phyloP scores from a whole-genome alignment of 495 filamentous ascomycete genomes.

The Aspergillus haitiensis region DNA sequence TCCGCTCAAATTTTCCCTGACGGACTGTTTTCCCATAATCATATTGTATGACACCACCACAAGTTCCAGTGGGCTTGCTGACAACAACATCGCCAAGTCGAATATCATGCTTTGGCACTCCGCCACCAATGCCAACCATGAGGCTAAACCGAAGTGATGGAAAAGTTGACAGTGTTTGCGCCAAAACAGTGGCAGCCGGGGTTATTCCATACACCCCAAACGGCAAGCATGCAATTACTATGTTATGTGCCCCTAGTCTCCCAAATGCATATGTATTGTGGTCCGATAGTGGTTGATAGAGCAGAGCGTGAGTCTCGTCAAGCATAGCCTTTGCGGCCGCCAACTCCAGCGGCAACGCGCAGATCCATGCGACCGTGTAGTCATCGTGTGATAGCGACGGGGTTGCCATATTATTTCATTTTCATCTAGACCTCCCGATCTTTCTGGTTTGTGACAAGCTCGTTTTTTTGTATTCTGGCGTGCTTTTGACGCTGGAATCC shows the following conservation, averaged over 20 bases:
- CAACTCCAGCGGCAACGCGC: conserved; percentile 43
- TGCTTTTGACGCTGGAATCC: too few species aligned
- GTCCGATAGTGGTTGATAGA: conserved; percentile 26
- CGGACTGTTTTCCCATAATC: neutral
- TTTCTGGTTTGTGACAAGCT: too few species aligned
- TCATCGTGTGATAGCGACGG: too few species aligned
- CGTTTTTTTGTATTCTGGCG: too few species aligned
- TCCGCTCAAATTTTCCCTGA: neutral
- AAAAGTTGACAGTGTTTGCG: conserved; percentile 44
- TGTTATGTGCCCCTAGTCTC: conserved; percentile 42
- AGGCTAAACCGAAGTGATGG: conserved; percentile 27
- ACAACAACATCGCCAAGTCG: neutral
- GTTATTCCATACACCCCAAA: conserved; percentile 40
- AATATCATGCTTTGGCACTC: neutral
- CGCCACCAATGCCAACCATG: conserved; percentile 10
- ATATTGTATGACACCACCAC: conserved; percentile 4
- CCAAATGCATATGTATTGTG: conserved; percentile 44
- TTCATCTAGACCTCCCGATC: too few species aligned
- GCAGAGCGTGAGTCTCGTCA: conserved; percentile 40
- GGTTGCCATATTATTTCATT: too few species aligned
- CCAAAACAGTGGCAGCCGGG: conserved; percentile 39
- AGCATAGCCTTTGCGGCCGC: conserved; percentile 48
- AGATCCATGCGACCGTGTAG: conserved; percentile 48
- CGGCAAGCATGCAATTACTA: conserved; percentile 44
- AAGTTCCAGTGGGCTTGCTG: conserved; percentile 4